Evolutionary conservation across 1,284 basidiomycete genomes (phyloP), one percentile per base, ranked within the genome.

Genomic region (Pholiota adiposa): DNA sequence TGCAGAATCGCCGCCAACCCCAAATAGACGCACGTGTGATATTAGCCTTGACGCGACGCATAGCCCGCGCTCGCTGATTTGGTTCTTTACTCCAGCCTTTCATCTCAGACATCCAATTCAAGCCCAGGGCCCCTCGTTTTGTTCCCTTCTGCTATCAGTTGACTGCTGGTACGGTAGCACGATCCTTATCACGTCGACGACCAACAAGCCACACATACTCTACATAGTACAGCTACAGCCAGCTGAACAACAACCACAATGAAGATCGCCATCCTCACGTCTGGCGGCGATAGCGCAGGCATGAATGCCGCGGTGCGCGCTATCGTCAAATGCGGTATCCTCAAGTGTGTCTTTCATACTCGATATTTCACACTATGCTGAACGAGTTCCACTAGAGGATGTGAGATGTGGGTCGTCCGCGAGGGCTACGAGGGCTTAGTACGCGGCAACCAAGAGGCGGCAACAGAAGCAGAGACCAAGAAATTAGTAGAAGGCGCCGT

Each of bases 401-500:
- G 94, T 74, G 92, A 97, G 72, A 88, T 92, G 12, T 97, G 88
- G 83, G 89, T 97, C 65, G 93, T 97, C 60, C 91, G 97, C 43
- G 97, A 99, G 79, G 97, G 97, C 43, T 99, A 97, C 81, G 96
- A 98, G 75, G 97, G 97, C 46, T 89, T 99, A 56, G 90, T 92
- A 11, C 83, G 87, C 53, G 90, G 90, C 14, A 92, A 92, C 67
- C 68, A 61, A 46, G 67, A 67, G n/a, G n/a, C n/a, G n/a, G n/a
- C n/a, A n/a, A n/a, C n/a, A 18, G 67, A 70, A 41, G 57, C 61
- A 25, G 58, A 63, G 6, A 62, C 60, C 3, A 44, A 57, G 4
- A 16, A 63, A 48, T 48, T 63, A 56, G 60, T 58, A 14, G 58
- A 57, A 33, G 44, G 64, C 5, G 34, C 59, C 21, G 44, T 58